Conservation (phyloP, 805 yeast genomes). For the Teunomyces aglyptinius region DNA sequence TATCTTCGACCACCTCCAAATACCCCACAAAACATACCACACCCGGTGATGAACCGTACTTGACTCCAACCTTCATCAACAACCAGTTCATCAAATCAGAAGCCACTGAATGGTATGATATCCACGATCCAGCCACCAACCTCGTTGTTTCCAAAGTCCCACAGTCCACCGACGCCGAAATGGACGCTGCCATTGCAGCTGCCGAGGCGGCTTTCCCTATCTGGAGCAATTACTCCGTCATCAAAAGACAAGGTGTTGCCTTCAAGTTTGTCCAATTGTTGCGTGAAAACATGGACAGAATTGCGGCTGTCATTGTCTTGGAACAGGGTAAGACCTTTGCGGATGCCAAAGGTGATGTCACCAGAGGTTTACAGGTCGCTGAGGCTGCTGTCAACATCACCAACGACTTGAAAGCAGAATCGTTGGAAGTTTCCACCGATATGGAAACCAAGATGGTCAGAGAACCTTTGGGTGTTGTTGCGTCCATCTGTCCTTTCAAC, state of each 20-base stretch:
- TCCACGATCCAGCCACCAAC: slow-evolving; percentile 76
- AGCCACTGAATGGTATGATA: slow-evolving; percentile 59
- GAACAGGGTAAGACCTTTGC: slow-evolving; percentile 68
- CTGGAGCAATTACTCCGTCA: slow-evolving; percentile 56
- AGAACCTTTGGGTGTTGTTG: slow-evolving; percentile 73
- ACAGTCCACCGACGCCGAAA: slow-evolving; percentile 64
- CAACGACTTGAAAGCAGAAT: slow-evolving; percentile 59
- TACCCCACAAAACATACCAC: slow-evolving; percentile 44
- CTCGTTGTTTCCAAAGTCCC: slow-evolving; percentile 66
- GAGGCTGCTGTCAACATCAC: slow-evolving; percentile 70
- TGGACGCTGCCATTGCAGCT: slow-evolving; percentile 61
- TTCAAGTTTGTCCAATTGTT: slow-evolving; percentile 66
- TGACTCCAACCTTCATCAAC: slow-evolving; percentile 51
- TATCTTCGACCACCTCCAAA: slow-evolving; percentile 31
- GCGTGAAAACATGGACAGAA: slow-evolving; percentile 62
- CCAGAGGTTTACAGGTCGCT: slow-evolving; percentile 76
- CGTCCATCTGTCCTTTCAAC: slow-evolving; percentile 77
- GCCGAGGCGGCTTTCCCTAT: slow-evolving; percentile 60
- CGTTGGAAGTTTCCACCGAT: slow-evolving; percentile 65
- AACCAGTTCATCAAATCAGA: slow-evolving; percentile 51
- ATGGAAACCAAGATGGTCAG: slow-evolving; percentile 79
- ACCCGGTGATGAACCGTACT: slow-evolving; percentile 40
- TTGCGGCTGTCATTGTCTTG: slow-evolving; percentile 54
- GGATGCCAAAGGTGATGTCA: slow-evolving; percentile 72
- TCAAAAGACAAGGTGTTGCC: slow-evolving; percentile 68